Evolutionary conservation across 2,329 filamentous ascomycete genomes (phyloP).

Genomic region (Alternaria conjuncta): DNA sequence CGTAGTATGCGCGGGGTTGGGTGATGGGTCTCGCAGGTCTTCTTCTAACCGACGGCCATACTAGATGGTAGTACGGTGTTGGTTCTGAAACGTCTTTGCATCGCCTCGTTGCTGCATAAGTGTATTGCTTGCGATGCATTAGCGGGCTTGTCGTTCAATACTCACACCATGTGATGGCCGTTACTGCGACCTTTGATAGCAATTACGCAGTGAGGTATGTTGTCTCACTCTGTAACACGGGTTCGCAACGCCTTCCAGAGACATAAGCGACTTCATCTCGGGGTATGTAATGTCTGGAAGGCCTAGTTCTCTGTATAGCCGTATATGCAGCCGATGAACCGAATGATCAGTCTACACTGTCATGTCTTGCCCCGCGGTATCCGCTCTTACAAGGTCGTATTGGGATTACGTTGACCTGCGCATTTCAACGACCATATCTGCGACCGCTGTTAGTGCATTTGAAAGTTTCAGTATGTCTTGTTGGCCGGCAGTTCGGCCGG

Average conservation of each 20-base stretch:
- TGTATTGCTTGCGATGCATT: neutral
- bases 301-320: neutral
- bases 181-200: neutral
- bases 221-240: neutral
- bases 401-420: neutral
- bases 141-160: neutral
- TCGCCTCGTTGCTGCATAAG: neutral
- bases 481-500: slow-evolving; percentile 7
- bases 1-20: neutral
- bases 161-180: neutral
- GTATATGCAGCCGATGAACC: neutral
- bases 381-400: neutral
- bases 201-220: neutral
- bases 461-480: slow-evolving; percentile 20
- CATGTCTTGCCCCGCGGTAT: neutral
- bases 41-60: neutral
- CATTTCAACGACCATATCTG: slow-evolving; percentile 12
- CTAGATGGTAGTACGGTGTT: neutral
- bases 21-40: neutral
- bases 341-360: neutral
- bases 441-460: slow-evolving; percentile 12
- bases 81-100: neutral
- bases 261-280: neutral
- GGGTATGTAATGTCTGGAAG: neutral
- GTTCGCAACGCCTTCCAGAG: neutral